These are phyloP conservation scores for Gautieria morchelliformis DNA, from an alignment of 768 basidiomycete species.

Conservation along the genomic window DNA sequence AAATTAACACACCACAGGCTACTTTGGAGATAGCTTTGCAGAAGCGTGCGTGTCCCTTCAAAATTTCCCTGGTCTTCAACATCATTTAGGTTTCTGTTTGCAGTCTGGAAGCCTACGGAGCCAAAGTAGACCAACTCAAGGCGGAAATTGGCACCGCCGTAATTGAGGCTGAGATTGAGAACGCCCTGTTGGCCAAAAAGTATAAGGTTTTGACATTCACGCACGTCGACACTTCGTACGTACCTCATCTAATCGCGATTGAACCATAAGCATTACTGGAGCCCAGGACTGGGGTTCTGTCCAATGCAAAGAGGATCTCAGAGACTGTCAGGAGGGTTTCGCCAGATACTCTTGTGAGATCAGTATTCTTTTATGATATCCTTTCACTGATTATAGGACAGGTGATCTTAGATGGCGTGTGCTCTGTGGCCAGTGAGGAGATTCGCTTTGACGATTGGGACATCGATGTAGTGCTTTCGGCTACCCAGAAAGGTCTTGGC, in stretches of 20 bases:
- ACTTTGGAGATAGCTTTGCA: conserved; percentile 87
- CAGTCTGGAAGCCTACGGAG: conserved; percentile 83
- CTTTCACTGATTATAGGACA: conserved; percentile 18
- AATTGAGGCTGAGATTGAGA: conserved; percentile 45
- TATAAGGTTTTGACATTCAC: conserved; percentile 91
- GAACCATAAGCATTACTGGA: not conserved
- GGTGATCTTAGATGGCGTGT: conserved; percentile 88
- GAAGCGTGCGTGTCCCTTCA: conserved; percentile 53
- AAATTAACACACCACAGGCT: conserved; percentile 36
- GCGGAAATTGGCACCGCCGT: conserved; percentile 79
- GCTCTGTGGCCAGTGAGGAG: conserved; percentile 92
- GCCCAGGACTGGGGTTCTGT: conserved; percentile 57
- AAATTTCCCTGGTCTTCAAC: not conserved
- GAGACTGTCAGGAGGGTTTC: conserved; percentile 65
- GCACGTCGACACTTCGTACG: conserved; percentile 85
- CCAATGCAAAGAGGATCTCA: conserved; percentile 69
- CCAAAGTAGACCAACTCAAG: conserved; percentile 72
- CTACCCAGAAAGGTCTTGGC: conserved; percentile 88
- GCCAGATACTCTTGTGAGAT: conserved; percentile 68
- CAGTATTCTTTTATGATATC: conserved; percentile 4
- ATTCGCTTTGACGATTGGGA: conserved; percentile 92
- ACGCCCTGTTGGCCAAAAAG: conserved; percentile 63
- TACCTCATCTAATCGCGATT: conserved; percentile 2
- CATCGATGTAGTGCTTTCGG: conserved; percentile 79
- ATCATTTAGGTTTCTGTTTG: not conserved